These are phyloP conservation scores for Penicillium freii DNA, from an alignment of 2,329 filamentous ascomycete species.

Conservation along the genomic window DNA sequence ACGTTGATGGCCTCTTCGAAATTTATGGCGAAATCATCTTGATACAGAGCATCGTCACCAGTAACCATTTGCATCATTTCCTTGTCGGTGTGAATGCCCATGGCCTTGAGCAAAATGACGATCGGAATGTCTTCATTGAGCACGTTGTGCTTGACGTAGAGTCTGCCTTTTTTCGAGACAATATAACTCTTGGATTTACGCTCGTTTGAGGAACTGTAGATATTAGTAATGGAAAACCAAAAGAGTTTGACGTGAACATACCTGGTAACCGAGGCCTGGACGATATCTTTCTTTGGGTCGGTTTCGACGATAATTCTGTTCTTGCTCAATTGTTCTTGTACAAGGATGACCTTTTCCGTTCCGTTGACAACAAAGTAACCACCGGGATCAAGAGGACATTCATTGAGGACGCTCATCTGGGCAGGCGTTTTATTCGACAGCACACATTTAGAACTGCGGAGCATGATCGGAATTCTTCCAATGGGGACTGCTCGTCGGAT, in stretches of 20 bases:
- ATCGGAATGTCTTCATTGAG: constrained; percentile 92
- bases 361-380: constrained; percentile 98
- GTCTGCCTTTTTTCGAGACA: constrained; percentile 85
- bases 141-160: constrained; percentile 89
- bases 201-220: constrained; percentile 85
- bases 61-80: constrained; percentile 91
- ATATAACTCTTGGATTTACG: constrained; percentile 98
- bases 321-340: constrained; percentile 98
- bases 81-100: constrained; percentile 90
- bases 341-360: constrained; percentile 97
- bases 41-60: constrained; percentile 81
- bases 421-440: constrained; percentile 78
- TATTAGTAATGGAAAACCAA: constrained; percentile 15
- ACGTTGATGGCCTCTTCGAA: constrained; percentile 87
- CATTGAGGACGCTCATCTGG: constrained; percentile 88
- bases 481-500: constrained; percentile 73
- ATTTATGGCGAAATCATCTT: constrained; percentile 92
- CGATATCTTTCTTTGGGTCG: constrained; percentile 85
- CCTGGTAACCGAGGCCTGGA: constrained; percentile 88
- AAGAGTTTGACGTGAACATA: constrained; percentile 23
- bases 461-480: constrained; percentile 92
- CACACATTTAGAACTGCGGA: constrained; percentile 91
- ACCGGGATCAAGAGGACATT: constrained; percentile 92
- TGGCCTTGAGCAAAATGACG: constrained; percentile 85
- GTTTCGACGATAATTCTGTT: constrained; percentile 97